phyloP scores from a whole-genome alignment of 768 basidiomycete genomes.

The Heimioporus sp. region DNA sequence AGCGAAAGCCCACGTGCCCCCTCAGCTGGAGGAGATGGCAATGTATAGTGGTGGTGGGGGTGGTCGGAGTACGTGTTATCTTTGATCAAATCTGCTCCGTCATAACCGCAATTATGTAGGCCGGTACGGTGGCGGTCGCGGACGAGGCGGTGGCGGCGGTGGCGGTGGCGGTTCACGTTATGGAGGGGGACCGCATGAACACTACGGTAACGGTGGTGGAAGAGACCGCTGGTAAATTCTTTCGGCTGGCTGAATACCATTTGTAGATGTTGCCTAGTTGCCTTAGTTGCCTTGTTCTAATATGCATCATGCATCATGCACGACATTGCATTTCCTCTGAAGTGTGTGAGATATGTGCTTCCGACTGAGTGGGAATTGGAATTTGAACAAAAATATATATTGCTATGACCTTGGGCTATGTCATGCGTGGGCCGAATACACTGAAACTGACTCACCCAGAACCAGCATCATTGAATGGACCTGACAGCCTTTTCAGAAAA shows the following conservation, averaged over 20 bases:
- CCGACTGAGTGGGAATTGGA: too few relatives aligned
- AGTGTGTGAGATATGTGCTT: too few relatives aligned
- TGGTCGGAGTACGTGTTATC: constrained; percentile 54
- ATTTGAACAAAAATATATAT: too few relatives aligned
- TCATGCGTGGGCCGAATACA: background rate
- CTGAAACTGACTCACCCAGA: too few relatives aligned
- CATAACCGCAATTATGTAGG: constrained; percentile 35
- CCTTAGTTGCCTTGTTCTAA: background rate
- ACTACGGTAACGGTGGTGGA: constrained; percentile 19
- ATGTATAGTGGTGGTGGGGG: constrained; percentile 83
- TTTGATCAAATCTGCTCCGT: background rate
- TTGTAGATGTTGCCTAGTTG: constrained; percentile 15
- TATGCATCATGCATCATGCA: too few relatives aligned
- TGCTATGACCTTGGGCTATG: background rate
- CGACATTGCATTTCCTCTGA: too few relatives aligned
- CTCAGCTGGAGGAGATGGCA: constrained; percentile 91
- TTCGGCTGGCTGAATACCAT: constrained; percentile 17
- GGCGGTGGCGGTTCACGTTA: constrained; percentile 15
- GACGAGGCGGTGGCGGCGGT: constrained; percentile 23
- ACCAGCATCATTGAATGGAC: constrained; percentile 4
- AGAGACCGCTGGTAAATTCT: constrained; percentile 24
- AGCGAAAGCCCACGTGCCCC: constrained; percentile 81
- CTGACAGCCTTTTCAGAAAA: constrained; percentile 12
- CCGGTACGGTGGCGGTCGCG: constrained; percentile 53
- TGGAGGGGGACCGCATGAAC: constrained; percentile 22